Evolutionary conservation across 495 filamentous ascomycete genomes (phyloP), one percentile per base, ranked within the genome.

Genomic region (Podospora pseudocomata): DNA sequence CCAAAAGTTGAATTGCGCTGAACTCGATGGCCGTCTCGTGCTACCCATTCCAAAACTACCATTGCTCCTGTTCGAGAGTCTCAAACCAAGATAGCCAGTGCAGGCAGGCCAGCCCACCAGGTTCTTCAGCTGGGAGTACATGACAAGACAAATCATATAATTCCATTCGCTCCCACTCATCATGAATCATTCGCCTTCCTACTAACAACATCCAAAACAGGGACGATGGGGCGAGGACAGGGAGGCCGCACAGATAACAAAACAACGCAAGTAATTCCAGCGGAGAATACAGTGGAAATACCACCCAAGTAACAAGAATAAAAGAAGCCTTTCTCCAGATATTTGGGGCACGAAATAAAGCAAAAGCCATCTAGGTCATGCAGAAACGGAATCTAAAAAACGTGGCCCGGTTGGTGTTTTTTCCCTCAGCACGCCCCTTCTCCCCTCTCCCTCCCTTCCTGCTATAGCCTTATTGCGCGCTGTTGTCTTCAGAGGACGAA

Each of bases 301-400:
- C 76, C 69, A 77, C 80, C 80, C 80, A 80, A 78, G 73, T 72
- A 75, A 67, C 30, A 23, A 63, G 23, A 39, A 23, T 54, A 19
- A 30, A 39, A 49, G 28, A 65, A 66, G 49, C 64, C 77, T 73
- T 76, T 73, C 76, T 73, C 72, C 77, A 74, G 75, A 72, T 77
- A 49, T 61, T 53, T 68, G 67, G 61, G 68, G 67, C 60, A 65
- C 69, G 64, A 74, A 71, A 78, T 73, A 68, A 78, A 76, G 71
- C 74, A 79, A 76, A 78, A 78, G 72, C 70, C 76, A 75, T 75
- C 71, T 73, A 75, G 65, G 78, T 80, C 78, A 82, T 82, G 81
- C 78, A 84, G 77, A 80, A 78, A 74, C 77, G 77, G 80, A 79
- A 76, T 79, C 78, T 79, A 82, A 79, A 77, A 64, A 57, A 63